Conservation (phyloP, 2,329 filamentous ascomycete genomes). For the Didymosphaeria variabile region DNA sequence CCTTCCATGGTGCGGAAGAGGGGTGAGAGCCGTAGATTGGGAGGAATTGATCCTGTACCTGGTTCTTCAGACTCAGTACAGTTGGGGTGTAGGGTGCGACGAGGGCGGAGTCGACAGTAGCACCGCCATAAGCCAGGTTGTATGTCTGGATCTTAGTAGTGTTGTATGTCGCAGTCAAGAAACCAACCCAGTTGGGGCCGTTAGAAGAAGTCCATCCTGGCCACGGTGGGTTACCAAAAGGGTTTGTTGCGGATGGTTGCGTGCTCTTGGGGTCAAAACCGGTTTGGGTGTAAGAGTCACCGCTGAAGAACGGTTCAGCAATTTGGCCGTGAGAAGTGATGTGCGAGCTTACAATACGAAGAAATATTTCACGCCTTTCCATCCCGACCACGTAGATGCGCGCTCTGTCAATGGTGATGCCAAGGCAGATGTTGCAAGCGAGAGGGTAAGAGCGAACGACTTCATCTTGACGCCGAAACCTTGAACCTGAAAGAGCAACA, state of each 20-base stretch:
- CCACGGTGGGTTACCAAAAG: slow-evolving; percentile 69
- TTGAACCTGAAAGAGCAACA: background rate
- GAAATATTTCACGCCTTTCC: slow-evolving; percentile 45
- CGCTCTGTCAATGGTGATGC: slow-evolving; percentile 29
- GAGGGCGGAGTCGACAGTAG: slow-evolving; percentile 51
- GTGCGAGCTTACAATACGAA: slow-evolving; percentile 40
- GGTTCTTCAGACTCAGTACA: slow-evolving; percentile 61
- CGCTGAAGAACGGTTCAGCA: slow-evolving; percentile 46
- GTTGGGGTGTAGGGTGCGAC: slow-evolving; percentile 60
- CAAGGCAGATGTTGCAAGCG: slow-evolving; percentile 29
- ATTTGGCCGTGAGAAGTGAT: too few species aligned
- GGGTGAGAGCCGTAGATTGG: slow-evolving; percentile 50
- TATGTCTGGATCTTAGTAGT: slow-evolving; percentile 59
- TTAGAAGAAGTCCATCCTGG: slow-evolving; percentile 51
- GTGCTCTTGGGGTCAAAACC: slow-evolving; percentile 64
- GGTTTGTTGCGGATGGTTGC: slow-evolving; percentile 63
- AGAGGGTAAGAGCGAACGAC: slow-evolving; percentile 31
- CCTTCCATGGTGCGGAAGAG: slow-evolving; percentile 53
- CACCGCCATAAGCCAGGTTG: slow-evolving; percentile 61
- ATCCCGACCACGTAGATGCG: slow-evolving; percentile 40
- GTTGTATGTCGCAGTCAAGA: slow-evolving; percentile 47
- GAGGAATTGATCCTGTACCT: slow-evolving; percentile 58
- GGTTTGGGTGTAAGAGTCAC: slow-evolving; percentile 68
- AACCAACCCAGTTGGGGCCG: slow-evolving; percentile 67
- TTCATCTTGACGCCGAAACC: slow-evolving; percentile 26